A percentile compares a stretch with the other conserved stretches of the same genome.
Conservation (phyloP, 108 stramenopile genomes). For the Nannochloropsis salina region DNA sequence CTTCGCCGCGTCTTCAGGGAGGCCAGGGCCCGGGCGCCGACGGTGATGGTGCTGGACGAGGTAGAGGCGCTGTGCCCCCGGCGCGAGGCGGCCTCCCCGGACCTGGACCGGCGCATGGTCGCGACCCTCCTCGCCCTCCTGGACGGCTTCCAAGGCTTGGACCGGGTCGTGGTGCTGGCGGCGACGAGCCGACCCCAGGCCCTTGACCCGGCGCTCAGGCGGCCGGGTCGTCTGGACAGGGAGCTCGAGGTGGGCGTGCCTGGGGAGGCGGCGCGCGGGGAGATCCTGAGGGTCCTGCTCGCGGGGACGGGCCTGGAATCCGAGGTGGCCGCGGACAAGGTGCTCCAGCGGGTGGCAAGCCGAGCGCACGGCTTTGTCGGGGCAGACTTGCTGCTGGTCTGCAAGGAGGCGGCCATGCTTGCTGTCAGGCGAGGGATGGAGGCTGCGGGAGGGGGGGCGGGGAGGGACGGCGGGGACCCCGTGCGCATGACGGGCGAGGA, state of each 20-base stretch:
- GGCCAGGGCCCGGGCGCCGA: constrained; percentile 42
- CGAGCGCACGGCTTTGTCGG: constrained; percentile 54
- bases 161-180: constrained; percentile 36
- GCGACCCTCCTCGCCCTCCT: constrained; percentile 49
- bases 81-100: constrained; percentile 42
- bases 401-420: constrained; percentile 43
- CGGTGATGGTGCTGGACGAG: constrained; percentile 54
- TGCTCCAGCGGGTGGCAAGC: constrained; percentile 27
- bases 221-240: constrained; percentile 54
- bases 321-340: not conserved
- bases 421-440: constrained; percentile 26
- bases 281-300: constrained; percentile 38
- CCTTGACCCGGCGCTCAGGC: constrained; percentile 51
- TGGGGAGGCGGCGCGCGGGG: constrained; percentile 34
- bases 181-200: constrained; percentile 39
- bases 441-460: not conserved
- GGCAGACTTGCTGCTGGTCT: constrained; percentile 51
- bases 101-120: constrained; percentile 46
- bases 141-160: constrained; percentile 45
- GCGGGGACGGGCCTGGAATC: constrained; percentile 28
- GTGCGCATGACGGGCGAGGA: constrained; percentile 19
- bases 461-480: not conserved
- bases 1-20: constrained; percentile 42
- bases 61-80: constrained; percentile 54
- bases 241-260: constrained; percentile 55